A percentile compares a stretch with the other conserved stretches of the same genome.
Conservation (phyloP, 257 asterid species). For the Asclepias syriaca region DNA sequence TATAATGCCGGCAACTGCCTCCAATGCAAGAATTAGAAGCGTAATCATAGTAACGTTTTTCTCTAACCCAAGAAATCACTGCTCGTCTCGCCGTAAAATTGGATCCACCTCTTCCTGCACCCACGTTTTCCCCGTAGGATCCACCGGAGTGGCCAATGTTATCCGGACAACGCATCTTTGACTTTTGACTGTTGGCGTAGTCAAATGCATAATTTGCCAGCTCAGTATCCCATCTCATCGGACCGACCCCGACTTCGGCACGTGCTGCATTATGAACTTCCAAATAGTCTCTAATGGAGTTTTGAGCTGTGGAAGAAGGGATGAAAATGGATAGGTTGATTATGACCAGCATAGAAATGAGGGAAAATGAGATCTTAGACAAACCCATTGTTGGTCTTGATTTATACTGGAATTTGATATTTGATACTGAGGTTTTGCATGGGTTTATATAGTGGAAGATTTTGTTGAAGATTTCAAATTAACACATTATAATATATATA, state of each 20-base stretch:
- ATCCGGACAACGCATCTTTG: slow-evolving; percentile 26
- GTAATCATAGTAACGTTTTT: slow-evolving; percentile 22
- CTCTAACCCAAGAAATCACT: slow-evolving; percentile 35
- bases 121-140: slow-evolving; percentile 34
- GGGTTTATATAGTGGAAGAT: not conserved
- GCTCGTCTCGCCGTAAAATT: slow-evolving; percentile 26
- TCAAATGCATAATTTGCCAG: slow-evolving; percentile 35
- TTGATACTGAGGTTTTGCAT: not conserved
- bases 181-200: slow-evolving; percentile 23
- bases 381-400: not conserved
- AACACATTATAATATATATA: too few species aligned
- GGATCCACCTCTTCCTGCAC: not conserved
- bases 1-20: slow-evolving; percentile 22
- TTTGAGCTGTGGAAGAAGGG: slow-evolving; percentile 11
- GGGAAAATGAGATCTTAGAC: not conserved
- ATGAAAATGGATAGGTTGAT: not conserved
- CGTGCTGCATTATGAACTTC: slow-evolving; percentile 39
- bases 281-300: slow-evolving; percentile 16
- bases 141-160: slow-evolving; percentile 30
- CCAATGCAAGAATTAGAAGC: slow-evolving; percentile 23
- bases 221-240: slow-evolving; percentile 32
- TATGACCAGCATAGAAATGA: not conserved
- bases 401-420: not conserved
- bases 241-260: slow-evolving; percentile 23
- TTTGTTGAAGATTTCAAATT: not conserved